Conservation (phyloP, 2,329 filamentous ascomycete genomes). For the Penicillium sp. region DNA sequence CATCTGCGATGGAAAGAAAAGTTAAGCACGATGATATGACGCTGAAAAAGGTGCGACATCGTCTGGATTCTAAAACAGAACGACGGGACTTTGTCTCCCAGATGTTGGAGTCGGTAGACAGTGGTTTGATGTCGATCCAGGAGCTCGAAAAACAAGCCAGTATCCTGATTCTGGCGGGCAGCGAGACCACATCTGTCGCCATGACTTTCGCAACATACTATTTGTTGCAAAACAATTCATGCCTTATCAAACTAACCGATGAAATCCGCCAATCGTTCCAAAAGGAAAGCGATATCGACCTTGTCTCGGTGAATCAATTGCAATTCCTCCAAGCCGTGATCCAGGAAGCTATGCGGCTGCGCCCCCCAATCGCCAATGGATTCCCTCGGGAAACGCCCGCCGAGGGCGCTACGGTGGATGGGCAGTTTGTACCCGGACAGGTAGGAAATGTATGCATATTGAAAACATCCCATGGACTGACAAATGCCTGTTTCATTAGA, state of each 20-base stretch:
- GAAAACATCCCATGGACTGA: not conserved
- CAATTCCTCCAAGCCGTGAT: too few relatives aligned
- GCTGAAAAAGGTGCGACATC: not conserved
- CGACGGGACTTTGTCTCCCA: not conserved
- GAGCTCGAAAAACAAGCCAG: conserved; percentile 36
- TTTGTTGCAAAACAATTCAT: conserved; percentile 37
- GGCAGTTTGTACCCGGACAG: too few relatives aligned
- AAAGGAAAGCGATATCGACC: too few relatives aligned
- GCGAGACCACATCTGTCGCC: conserved; percentile 49
- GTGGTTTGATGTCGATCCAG: not conserved
- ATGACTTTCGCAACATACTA: conserved; percentile 44
- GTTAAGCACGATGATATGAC: not conserved
- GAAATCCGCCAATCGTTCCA: conserved; percentile 37
- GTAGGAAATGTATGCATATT: too few relatives aligned
- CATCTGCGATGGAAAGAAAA: not conserved
- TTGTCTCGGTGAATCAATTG: too few relatives aligned
- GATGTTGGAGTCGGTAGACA: not conserved
- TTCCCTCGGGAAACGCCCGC: too few relatives aligned
- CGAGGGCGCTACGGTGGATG: too few relatives aligned
- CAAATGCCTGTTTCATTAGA: conserved; percentile 30
- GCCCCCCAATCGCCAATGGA: too few relatives aligned
- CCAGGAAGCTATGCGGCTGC: too few relatives aligned
- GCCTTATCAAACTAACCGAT: conserved; percentile 29
- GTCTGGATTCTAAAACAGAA: not conserved
- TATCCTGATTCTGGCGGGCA: conserved; percentile 41